Evolutionary conservation across 495 filamentous ascomycete species (phyloP).

Genomic region (Podospora tetraspora): DNA sequence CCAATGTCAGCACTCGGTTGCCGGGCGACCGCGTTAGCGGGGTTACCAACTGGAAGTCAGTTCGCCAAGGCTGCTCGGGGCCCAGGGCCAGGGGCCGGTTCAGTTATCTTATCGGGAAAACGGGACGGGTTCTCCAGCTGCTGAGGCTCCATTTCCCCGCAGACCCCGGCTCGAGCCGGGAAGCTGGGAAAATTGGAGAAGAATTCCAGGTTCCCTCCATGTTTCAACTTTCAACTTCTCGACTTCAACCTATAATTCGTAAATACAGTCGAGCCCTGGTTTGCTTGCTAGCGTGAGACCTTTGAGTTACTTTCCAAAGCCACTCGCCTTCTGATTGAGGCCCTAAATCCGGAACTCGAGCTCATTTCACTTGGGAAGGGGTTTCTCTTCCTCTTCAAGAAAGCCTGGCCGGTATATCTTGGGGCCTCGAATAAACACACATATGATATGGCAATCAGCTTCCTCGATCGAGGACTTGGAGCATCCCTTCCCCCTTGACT

Average conservation of each 20-base stretch:
- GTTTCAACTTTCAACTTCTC: neutral
- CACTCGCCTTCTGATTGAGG: no score
- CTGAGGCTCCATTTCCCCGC: neutral
- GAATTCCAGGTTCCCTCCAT: neutral
- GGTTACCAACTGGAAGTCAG: neutral
- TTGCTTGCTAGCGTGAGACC: no score
- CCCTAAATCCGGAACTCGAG: no score
- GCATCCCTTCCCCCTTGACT: neutral
- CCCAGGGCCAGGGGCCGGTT: no score
- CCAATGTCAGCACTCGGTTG: neutral
- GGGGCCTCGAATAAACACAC: no score
- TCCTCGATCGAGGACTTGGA: neutral
- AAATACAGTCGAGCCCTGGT: no score
- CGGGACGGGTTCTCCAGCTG: neutral
- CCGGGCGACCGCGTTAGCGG: neutral
- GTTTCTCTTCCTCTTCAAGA: no score
- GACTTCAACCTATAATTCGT: no score
- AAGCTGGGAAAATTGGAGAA: neutral
- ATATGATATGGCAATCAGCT: neutral
- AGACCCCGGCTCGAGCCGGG: neutral
- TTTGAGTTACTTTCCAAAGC: no score
- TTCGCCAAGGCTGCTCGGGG: neutral
- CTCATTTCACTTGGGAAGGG: no score
- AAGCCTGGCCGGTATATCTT: no score
- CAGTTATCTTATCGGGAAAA: neutral